Conservation (phyloP, 805 yeast species). For the Teunomyces kruisii region DNA sequence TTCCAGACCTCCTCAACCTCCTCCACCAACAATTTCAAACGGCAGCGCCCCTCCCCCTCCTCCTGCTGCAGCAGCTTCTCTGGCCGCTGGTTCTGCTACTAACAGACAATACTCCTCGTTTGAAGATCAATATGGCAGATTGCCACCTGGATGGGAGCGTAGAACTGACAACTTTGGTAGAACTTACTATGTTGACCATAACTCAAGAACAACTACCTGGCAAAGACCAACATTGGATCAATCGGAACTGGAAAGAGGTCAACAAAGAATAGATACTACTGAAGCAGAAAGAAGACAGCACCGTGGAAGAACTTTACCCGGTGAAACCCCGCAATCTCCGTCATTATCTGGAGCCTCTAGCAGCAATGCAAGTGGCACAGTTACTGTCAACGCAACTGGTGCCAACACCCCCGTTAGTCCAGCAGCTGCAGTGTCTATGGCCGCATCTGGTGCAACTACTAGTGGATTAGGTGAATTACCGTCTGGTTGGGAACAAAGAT, state of each 20-base stretch:
- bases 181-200: conserved; percentile 97
- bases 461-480: conserved; percentile 97
- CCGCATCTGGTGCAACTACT: conserved; percentile 84
- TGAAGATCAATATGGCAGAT: conserved; percentile 94
- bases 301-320: conserved; percentile 87
- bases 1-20: conserved; percentile 10
- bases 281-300: conserved; percentile 91
- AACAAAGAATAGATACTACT: conserved; percentile 64
- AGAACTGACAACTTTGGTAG: conserved; percentile 97
- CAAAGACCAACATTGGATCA: conserved; percentile 87
- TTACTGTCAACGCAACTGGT: conserved; percentile 39
- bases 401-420: conserved; percentile 57
- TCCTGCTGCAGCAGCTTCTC: conserved; percentile 12
- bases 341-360: conserved; percentile 36
- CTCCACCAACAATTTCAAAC: conserved; percentile 14
- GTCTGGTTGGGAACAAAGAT: conserved; percentile 98
- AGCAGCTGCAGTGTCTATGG: conserved; percentile 66
- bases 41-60: conserved; percentile 10
- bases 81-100: conserved; percentile 11
- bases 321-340: conserved; percentile 42
- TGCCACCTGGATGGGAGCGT: conserved; percentile 99
- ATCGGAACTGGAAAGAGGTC: conserved; percentile 66
- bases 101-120: conserved; percentile 83
- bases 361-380: conserved; percentile 29
- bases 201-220: conserved; percentile 99